Evolutionary conservation across 2,329 filamentous ascomycete genomes (phyloP).

Genomic region (Pseudogymnoascus destructans): DNA sequence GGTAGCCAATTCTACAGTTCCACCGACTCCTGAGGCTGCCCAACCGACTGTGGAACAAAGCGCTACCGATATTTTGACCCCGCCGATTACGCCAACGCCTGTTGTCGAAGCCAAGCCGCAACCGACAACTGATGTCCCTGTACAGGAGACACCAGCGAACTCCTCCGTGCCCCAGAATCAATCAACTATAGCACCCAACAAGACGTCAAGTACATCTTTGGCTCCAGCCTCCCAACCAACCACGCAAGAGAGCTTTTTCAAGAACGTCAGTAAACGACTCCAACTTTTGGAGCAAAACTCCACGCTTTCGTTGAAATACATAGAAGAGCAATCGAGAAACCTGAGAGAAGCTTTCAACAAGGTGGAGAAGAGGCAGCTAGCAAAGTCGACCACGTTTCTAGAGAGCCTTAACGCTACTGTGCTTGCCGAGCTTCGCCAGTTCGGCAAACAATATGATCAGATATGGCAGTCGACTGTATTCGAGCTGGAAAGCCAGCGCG

Average conservation of each 20-base stretch:
- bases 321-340: conserved; percentile 88
- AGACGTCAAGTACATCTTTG: conserved; percentile 29
- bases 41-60: not conserved
- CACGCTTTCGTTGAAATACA: conserved; percentile 85
- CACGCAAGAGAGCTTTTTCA: conserved; percentile 96
- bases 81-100: not conserved
- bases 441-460: conserved; percentile 82
- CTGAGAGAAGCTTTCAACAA: conserved; percentile 76
- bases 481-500: conserved; percentile 76
- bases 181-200: not conserved
- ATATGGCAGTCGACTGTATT: conserved; percentile 93
- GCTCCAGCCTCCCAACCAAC: conserved; percentile 53
- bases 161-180: not conserved
- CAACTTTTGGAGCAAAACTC: conserved; percentile 86
- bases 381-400: conserved; percentile 72
- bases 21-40: not conserved
- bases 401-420: conserved; percentile 80
- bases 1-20: not conserved
- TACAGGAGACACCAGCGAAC: not conserved
- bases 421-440: conserved; percentile 61
- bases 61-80: not conserved
- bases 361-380: conserved; percentile 74
- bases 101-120: not conserved
- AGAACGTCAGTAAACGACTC: conserved; percentile 84
- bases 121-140: not conserved